Evolutionary conservation across 495 filamentous ascomycete genomes (phyloP), one percentile per base, ranked within the genome.

Genomic region (Astrocystis sublimbata): DNA sequence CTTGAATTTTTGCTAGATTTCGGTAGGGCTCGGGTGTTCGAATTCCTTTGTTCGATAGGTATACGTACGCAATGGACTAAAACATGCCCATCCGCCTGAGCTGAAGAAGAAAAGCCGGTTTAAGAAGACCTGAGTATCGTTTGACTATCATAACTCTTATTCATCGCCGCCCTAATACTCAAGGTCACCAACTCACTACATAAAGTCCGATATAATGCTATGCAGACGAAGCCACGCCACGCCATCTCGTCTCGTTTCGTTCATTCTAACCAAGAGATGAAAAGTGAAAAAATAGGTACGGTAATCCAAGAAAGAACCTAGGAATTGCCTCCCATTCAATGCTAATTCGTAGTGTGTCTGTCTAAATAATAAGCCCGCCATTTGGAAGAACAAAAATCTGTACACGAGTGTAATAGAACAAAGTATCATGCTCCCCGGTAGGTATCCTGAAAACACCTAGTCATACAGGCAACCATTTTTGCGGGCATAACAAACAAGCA

Each of bases 261-360:
- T 12, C 23, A 38, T 30, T 58, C 58, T 56, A 71, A 35, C 61
- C 66, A 59, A 65, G 45, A 52, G 51, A 19, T 63, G 65, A n/a
- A n/a, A n/a, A n/a, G n/a, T n/a, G n/a, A n/a, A n/a, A n/a, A n/a
- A n/a, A n/a, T n/a, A n/a, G n/a, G n/a, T n/a, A n/a, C n/a, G n/a
- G n/a, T 63, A 65, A 61, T 61, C 65, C 65, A 70, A 70, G 47
- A 62, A 70, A 70, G 47, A 62, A 60, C 46, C 33, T 24, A 26
- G 42, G 61, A 26, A 52, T 23, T 47, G 53, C 53, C 23, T 41
- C 61, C 61, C 61, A n/a, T n/a, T n/a, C 46, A 40, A 63, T 63
- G 61, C 53, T 63, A 38, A 54, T 57, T n/a, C n/a, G n/a, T n/a
- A n/a, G n/a, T n/a, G n/a, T n/a, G n/a, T n/a, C n/a, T 58, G 42